These are phyloP conservation scores for Jamesozyma jinghongensis DNA, from an alignment of 805 yeast genomes.

Conservation along the genomic window DNA sequence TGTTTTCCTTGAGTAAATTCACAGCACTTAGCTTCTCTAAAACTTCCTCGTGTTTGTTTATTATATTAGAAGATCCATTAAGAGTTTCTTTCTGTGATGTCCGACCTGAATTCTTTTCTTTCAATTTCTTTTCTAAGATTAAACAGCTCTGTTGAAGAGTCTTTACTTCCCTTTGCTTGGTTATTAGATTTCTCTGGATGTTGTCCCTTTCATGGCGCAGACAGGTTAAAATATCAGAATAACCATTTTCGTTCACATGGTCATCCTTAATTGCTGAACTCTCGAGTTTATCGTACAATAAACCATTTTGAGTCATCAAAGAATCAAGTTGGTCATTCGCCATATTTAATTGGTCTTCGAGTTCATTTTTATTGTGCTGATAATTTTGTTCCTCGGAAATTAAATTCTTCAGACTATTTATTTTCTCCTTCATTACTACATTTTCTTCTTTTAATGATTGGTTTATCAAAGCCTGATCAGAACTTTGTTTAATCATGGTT, in stretches of 20 bases:
- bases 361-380: neutral
- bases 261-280: neutral
- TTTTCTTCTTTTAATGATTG: too few species aligned
- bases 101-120: neutral
- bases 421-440: too few species aligned
- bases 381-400: too few species aligned
- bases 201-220: slow-evolving; percentile 7
- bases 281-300: slow-evolving; percentile 39
- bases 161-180: slow-evolving; percentile 3
- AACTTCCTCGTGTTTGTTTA: neutral
- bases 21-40: slow-evolving; percentile 1
- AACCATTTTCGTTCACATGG: neutral
- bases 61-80: neutral
- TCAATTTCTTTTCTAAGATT: neutral
- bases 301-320: slow-evolving; percentile 55
- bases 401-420: too few species aligned
- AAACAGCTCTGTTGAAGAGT: neutral
- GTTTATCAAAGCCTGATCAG: too few species aligned
- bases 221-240: slow-evolving; percentile 6
- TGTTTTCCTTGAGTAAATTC: slow-evolving; percentile 5
- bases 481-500: too few species aligned
- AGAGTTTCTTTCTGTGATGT: neutral
- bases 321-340: slow-evolving; percentile 38
- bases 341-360: neutral
- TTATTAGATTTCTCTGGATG: neutral